Conservation (phyloP, 345 rosid genomes). For the Sapria himalayana region DNA sequence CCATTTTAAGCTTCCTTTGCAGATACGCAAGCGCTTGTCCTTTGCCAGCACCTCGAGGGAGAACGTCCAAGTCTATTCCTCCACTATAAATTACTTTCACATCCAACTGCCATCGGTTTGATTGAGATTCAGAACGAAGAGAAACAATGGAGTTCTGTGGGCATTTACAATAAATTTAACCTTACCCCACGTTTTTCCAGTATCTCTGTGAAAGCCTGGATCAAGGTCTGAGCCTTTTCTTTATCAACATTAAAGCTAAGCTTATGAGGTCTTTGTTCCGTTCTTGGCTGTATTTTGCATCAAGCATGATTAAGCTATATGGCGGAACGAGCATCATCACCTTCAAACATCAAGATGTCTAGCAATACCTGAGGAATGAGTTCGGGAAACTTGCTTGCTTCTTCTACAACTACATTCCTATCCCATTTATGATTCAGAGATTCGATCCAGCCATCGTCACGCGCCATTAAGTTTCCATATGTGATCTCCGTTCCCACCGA, state of each 20-base stretch:
- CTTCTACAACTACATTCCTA: slow-evolving; percentile 41
- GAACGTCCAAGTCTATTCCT: slow-evolving; percentile 83
- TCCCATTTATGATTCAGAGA: slow-evolving; percentile 77
- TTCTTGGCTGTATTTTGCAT: slow-evolving; percentile 39
- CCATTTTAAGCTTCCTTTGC: slow-evolving; percentile 45
- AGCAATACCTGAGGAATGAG: slow-evolving; percentile 67
- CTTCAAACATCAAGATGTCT: background rate
- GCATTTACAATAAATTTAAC: slow-evolving; percentile 7
- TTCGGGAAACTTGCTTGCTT: slow-evolving; percentile 59
- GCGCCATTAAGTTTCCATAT: slow-evolving; percentile 63
- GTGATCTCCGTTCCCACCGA: slow-evolving; percentile 99
- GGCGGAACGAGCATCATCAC: background rate
- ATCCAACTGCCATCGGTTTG: slow-evolving; percentile 37
- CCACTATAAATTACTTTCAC: slow-evolving; percentile 88
- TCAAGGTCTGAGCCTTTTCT: slow-evolving; percentile 51
- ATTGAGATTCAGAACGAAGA: background rate
- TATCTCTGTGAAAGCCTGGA: slow-evolving; percentile 32
- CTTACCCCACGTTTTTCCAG: slow-evolving; percentile 52
- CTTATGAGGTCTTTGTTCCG: slow-evolving; percentile 81
- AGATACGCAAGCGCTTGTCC: slow-evolving; percentile 94
- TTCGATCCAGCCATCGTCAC: slow-evolving; percentile 85
- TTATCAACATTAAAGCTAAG: slow-evolving; percentile 79
- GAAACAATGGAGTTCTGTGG: background rate
- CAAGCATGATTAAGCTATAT: slow-evolving; percentile 5
- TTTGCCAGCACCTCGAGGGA: slow-evolving; percentile 94